Evolutionary conservation across 1,139 yeast species (phyloP).

Genomic region (Candida labiduridarum): DNA sequence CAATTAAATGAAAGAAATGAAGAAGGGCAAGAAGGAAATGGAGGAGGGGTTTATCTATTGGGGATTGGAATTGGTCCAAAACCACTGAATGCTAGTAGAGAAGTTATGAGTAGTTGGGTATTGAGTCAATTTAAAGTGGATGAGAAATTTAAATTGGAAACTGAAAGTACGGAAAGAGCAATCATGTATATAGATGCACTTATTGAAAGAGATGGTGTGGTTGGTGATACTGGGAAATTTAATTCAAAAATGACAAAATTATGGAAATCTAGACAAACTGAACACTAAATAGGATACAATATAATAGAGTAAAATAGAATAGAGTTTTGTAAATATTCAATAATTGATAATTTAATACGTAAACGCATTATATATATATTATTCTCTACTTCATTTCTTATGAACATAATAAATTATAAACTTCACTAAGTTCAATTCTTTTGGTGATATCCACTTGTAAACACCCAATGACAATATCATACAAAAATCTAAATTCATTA

Average conservation of each 20-base stretch:
- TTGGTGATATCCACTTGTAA: conserved; percentile 51
- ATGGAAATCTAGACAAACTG: conserved; percentile 8
- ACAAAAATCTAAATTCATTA: conserved; percentile 32
- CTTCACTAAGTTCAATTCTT: conserved; percentile 24
- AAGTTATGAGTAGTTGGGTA: conserved; percentile 45
- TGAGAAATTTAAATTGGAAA: conserved; percentile 22
- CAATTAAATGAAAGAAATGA: background rate
- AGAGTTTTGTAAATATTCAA: background rate
- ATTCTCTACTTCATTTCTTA: background rate
- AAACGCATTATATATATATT: background rate
- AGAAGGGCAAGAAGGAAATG: background rate
- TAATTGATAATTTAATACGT: background rate
- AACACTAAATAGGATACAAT: background rate
- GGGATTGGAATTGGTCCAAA: conserved; percentile 52
- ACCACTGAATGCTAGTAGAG: conserved; percentile 34
- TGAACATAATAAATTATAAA: conserved; percentile 3
- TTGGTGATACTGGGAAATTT: conserved; percentile 24
- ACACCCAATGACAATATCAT: conserved; percentile 56
- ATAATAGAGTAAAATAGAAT: background rate
- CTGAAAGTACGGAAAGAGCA: conserved; percentile 19
- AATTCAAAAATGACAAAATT: conserved; percentile 20
- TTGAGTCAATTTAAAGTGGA: conserved; percentile 28
- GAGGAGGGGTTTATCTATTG: conserved; percentile 27
- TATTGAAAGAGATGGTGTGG: conserved; percentile 19
- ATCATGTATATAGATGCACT: conserved; percentile 23